Evolutionary conservation across 2,329 filamentous ascomycete species (phyloP), one percentile per base, ranked within the genome.

Genomic region (Phyllosticta citribraziliensis): DNA sequence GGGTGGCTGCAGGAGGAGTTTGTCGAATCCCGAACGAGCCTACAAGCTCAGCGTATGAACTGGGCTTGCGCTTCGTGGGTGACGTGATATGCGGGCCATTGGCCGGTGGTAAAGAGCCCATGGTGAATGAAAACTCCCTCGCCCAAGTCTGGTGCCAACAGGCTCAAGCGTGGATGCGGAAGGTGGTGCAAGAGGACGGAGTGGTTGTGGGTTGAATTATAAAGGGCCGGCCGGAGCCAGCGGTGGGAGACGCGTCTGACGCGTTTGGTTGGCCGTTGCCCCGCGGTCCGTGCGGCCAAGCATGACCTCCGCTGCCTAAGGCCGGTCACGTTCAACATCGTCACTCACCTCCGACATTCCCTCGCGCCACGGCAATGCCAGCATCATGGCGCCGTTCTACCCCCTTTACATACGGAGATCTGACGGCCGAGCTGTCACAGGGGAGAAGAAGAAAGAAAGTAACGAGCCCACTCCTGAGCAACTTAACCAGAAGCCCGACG

Each of bases 401-500:
- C 76, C 78, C 40, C 68, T 81, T 30, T 80, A 79, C 66, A 66
- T 76, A 4, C 70, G 71, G 30, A 74, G 78, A 54, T 81, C 79
- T 24, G 80, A 82, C 67, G 80, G 79, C 55, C 77, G 76, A 66
- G 68, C 74, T 25, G 75, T 78, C 75, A 77, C 72, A 72, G 69
- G 69, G 68, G 79, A 71, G 69, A 79, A 74, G 70, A 74, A 74
- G 72, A 79, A 78, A 64, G 79, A 81, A 66, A 68, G 66, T 33
- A 84, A 84, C 65, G 75, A 77, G 35, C 82, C 82, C 6, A 79
- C 76, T 2, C 69, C 74, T 62, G 74, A 78, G 51, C 81, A 84
- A 69, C 73, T 82, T 60, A 76, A 82, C 67, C 74, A 75, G 62
- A 78, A 72, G 50, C 79, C 80, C 22, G 78, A 84, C 66, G 74